Percentiles rank a stretch among this genome's conserved stretches.
These are phyloP conservation scores for Erodium texanum DNA, from an alignment of 441 rosid species.

Conservation along the genomic window DNA sequence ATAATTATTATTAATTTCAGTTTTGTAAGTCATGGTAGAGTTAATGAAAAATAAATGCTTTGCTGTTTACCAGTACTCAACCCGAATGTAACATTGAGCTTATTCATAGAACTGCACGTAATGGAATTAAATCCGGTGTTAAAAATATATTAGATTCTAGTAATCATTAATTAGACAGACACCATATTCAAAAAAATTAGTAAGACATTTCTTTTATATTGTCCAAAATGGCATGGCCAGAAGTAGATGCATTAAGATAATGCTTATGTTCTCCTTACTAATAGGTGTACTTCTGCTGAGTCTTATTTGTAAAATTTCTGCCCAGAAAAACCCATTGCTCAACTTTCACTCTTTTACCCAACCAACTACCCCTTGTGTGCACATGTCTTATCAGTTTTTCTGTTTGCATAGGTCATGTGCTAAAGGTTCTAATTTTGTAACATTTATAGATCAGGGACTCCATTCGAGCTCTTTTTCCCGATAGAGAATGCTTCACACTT, in stretches of 20 bases:
- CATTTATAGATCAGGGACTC: slow-evolving; percentile 69
- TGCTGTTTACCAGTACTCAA: background rate
- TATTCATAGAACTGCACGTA: background rate
- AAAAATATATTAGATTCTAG: no score
- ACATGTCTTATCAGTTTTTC: background rate
- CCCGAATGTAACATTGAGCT: background rate
- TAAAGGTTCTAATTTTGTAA: slow-evolving; percentile 21
- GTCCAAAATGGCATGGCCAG: background rate
- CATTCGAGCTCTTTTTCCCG: slow-evolving; percentile 85
- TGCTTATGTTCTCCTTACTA: background rate
- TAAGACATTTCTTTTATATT: background rate
- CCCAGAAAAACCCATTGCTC: background rate
- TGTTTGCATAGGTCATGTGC: background rate
- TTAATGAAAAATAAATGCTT: background rate
- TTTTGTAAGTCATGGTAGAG: background rate
- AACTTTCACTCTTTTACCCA: background rate
- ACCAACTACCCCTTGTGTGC: background rate
- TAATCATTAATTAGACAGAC: no score
- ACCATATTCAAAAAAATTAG: background rate
- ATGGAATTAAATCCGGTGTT: background rate
- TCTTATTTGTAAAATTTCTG: background rate
- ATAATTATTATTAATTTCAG: slow-evolving; percentile 3
- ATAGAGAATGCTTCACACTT: slow-evolving; percentile 86
- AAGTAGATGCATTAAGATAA: background rate
- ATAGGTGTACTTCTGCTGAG: background rate